Conservation (phyloP, 2,329 filamentous ascomycete genomes). For the Phialophora tarda region DNA sequence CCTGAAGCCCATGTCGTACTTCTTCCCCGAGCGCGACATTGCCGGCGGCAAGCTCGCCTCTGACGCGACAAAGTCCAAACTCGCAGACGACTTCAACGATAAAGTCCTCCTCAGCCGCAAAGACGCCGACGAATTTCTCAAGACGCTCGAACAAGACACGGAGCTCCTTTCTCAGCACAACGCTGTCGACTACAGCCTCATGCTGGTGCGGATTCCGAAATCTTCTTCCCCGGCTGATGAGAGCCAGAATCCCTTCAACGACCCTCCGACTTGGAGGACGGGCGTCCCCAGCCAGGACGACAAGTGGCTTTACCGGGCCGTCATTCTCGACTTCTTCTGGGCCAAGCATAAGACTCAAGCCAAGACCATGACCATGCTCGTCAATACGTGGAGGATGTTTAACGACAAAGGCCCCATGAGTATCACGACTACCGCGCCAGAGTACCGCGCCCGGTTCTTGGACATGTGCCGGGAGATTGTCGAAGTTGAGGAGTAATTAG, state of each 20-base stretch:
- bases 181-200: slow-evolving; percentile 76
- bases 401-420: slow-evolving; percentile 73
- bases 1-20: slow-evolving; percentile 75
- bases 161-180: slow-evolving; percentile 66
- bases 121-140: slow-evolving; percentile 63
- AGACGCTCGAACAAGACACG: slow-evolving; percentile 66
- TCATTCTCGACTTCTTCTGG: slow-evolving; percentile 79
- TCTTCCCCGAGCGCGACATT: slow-evolving; percentile 76
- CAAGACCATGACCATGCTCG: slow-evolving; percentile 67
- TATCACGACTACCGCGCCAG: slow-evolving; percentile 71
- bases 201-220: slow-evolving; percentile 66
- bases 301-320: slow-evolving; percentile 69
- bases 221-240: slow-evolving; percentile 37
- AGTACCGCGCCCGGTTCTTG: slow-evolving; percentile 67
- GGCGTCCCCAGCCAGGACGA: slow-evolving; percentile 62
- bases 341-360: slow-evolving; percentile 72
- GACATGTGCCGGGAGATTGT: slow-evolving; percentile 58
- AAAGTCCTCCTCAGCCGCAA: slow-evolving; percentile 64
- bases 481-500: slow-evolving; percentile 41
- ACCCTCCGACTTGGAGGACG: slow-evolving; percentile 61
- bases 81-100: slow-evolving; percentile 71
- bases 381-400: slow-evolving; percentile 68
- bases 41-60: slow-evolving; percentile 67
- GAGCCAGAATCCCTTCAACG: slow-evolving; percentile 42
- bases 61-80: slow-evolving; percentile 67